Base-by-base conservation (phyloP, 805 yeast species). In the Spathaspora sp. region DNA sequence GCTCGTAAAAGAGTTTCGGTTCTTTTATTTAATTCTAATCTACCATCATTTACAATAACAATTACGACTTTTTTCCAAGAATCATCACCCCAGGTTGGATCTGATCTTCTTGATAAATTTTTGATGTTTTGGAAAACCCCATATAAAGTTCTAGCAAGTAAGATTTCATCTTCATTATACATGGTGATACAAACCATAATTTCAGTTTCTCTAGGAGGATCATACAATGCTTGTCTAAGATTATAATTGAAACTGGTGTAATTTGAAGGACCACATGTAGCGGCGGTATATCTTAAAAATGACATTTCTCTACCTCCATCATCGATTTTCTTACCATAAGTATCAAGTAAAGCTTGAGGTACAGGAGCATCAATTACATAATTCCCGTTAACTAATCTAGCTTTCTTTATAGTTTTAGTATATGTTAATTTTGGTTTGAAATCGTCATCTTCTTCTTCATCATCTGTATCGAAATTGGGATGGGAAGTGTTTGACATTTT, bases 21-120 rank as follows among this genome's bases (percentile, higher is more conserved):
- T 47, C 92, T 77, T 45, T 87, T 87, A 66, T 89, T 79, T 52
- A 93, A 82, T 59, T 91, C 89, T 12, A 83, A 80, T 61, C 98
- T 83, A 54, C 99, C 99, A 70, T 93, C 99, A 53, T 92, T 87
- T 12, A 93, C 92, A 29, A 93, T 81, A 58, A 89, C 82, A 17
- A 94, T 94, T 10, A 90, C 97, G 32, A 93, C 83, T 62, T 90
- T 93, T 60, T 92, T 90, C 98, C 98, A 93, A 0, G 96, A 83
- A 52, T 89, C 96, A 44, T 83, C 83, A n/a, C 98, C 98, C 99
- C 99, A 93, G 1, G 83, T 79, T 12, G 81, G 79, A 55, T 83
- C 79, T 31, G 85, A 76, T 54, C 87, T 79, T 49, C 83, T 79
- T 44, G 81, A 77, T 62, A 94, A 76, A 65, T 91, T 85, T 55